These are phyloP conservation scores for Ceratocystis smalleyi DNA, from an alignment of 2,329 filamentous ascomycete species.

Conservation along the genomic window DNA sequence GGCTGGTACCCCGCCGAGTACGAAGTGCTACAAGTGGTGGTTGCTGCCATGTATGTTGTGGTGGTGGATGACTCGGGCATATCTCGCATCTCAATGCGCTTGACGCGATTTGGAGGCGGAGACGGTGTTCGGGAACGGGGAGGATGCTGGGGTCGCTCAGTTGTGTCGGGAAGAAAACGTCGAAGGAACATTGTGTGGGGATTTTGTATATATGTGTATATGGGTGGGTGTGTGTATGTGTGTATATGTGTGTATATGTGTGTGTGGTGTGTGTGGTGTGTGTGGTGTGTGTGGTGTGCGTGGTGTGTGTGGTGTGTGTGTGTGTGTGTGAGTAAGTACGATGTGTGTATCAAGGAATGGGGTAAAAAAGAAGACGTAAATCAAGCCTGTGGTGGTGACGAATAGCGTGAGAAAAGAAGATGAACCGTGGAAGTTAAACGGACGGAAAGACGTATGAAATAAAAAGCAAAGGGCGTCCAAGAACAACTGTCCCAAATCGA, in stretches of 20 bases:
- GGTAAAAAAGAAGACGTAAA: neutral
- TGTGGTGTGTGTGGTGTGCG: no score
- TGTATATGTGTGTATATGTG: neutral
- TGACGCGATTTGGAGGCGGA: constrained; percentile 12
- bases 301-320: neutral
- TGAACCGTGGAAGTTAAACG: neutral
- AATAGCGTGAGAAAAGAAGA: neutral
- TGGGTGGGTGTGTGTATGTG: neutral
- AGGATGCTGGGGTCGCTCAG: constrained; percentile 13
- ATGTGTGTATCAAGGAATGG: neutral
- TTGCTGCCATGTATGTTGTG: constrained; percentile 5
- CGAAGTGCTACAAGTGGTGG: constrained; percentile 6
- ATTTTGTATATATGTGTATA: neutral
- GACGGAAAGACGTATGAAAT: neutral
- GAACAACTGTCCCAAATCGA: neutral
- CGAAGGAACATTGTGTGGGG: constrained; percentile 13
- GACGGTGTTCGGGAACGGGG: constrained; percentile 15
- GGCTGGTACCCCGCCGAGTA: constrained; percentile 8
- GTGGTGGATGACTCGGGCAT: constrained; percentile 13
- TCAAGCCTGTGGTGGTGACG: neutral
- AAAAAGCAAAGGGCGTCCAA: neutral
- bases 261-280: neutral
- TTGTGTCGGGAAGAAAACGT: constrained; percentile 10
- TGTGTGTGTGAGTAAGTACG: neutral
- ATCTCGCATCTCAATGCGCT: constrained; percentile 16